Percentiles rank a stretch among this genome's conserved stretches.
phyloP scores from a whole-genome alignment of 2,329 filamentous ascomycete species.

The Fusarium musae region DNA sequence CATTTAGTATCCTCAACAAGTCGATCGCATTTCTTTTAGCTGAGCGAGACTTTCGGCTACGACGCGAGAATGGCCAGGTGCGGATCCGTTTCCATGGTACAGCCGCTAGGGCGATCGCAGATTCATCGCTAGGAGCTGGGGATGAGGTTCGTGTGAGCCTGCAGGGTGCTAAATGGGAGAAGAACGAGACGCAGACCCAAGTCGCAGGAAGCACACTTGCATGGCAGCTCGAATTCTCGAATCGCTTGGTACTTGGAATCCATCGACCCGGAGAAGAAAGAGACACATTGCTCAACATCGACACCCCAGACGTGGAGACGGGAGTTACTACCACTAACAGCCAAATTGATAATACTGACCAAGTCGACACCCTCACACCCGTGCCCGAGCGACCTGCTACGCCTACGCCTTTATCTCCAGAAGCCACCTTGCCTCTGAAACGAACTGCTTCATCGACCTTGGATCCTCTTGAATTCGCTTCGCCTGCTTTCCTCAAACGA shows the following conservation, averaged over 20 bases:
- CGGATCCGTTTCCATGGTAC: constrained; percentile 78
- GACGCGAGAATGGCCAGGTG: constrained; percentile 81
- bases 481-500: constrained; percentile 83
- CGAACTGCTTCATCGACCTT: constrained; percentile 49
- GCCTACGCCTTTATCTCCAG: constrained; percentile 31
- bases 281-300: constrained; percentile 63
- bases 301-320: constrained; percentile 46
- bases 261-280: constrained; percentile 58
- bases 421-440: constrained; percentile 45
- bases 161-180: constrained; percentile 73
- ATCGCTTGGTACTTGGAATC: constrained; percentile 59
- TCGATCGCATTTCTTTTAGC: constrained; percentile 83
- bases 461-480: constrained; percentile 70
- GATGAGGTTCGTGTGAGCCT: constrained; percentile 79
- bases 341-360: constrained; percentile 13
- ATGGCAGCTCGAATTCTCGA: constrained; percentile 68
- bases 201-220: constrained; percentile 64
- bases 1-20: constrained; percentile 81
- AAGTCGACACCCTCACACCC: constrained; percentile 7
- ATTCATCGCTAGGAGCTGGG: constrained; percentile 77
- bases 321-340: constrained; percentile 31
- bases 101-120: constrained; percentile 75
- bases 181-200: constrained; percentile 59
- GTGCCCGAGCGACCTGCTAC: constrained; percentile 29
- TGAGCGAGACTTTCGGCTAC: constrained; percentile 84